Conservation (phyloP, 164 flowering plant genomes). For the Annona squamosa region DNA sequence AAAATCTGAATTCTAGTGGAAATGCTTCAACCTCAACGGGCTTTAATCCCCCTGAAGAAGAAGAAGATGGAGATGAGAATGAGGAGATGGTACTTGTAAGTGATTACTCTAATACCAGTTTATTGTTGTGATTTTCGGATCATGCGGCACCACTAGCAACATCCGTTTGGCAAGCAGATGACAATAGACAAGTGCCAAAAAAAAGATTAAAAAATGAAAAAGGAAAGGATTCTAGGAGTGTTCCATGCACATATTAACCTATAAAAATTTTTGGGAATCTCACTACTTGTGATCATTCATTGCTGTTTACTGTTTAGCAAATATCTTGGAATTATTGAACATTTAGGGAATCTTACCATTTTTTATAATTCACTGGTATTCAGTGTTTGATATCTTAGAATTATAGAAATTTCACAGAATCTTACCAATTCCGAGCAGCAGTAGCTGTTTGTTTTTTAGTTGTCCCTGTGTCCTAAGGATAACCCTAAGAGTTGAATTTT, state of each 20-base stretch:
- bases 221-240: not conserved
- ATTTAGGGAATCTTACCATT: not conserved
- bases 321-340: too few species aligned
- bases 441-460: not conserved
- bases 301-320: not conserved
- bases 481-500: too few species aligned
- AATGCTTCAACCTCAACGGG: slow-evolving; percentile 33
- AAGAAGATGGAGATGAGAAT: slow-evolving; percentile 36
- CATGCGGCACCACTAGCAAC: not conserved
- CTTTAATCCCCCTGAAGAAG: slow-evolving; percentile 23
- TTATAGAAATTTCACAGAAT: not conserved
- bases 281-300: not conserved
- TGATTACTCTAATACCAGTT: not conserved
- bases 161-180: not conserved
- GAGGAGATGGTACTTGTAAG: slow-evolving; percentile 59
- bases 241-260: not conserved
- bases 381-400: not conserved
- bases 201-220: too few species aligned
- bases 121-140: not conserved
- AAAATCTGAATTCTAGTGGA: slow-evolving; percentile 19
- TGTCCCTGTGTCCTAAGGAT: not conserved
- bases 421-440: not conserved
- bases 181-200: not conserved
- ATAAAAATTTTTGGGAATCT: not conserved
- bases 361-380: not conserved